These are phyloP conservation scores for Podospora australis DNA, from an alignment of 495 filamentous ascomycete species.

Conservation along the genomic window DNA sequence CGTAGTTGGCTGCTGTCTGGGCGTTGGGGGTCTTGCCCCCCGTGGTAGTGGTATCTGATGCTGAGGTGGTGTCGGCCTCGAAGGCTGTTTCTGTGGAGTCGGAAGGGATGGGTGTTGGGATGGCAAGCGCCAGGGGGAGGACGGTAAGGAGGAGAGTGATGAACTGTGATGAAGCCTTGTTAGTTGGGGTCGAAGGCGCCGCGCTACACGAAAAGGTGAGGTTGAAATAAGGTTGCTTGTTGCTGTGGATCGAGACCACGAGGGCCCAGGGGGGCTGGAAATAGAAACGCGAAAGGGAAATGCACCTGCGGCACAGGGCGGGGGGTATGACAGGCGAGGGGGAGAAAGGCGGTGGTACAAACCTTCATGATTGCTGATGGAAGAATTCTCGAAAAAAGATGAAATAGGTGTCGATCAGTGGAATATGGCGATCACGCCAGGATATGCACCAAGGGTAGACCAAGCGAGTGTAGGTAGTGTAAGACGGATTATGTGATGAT, in stretches of 20 bases:
- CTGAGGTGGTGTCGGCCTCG: constrained; percentile 1
- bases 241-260: too few relatives aligned
- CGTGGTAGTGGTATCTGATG: not conserved
- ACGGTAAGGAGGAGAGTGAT: not conserved
- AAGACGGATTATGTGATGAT: not conserved
- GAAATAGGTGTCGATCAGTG: not conserved
- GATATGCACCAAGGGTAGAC: too few relatives aligned
- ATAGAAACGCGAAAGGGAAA: too few relatives aligned
- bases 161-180: not conserved
- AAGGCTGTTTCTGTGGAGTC: not conserved
- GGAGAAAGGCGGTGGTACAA: not conserved
- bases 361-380: constrained; percentile 8
- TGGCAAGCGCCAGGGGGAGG: not conserved
- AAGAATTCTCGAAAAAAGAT: not conserved
- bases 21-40: not conserved
- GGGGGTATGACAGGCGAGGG: not conserved
- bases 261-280: too few relatives aligned
- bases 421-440: not conserved
- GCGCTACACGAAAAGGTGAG: too few relatives aligned
- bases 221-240: too few relatives aligned
- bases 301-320: too few relatives aligned
- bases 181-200: not conserved
- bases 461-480: too few relatives aligned
- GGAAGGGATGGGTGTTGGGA: not conserved
- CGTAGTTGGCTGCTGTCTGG: not conserved